Evolutionary conservation across 805 yeast species (phyloP).

Genomic region (Schwanniomyces polymorphus): DNA sequence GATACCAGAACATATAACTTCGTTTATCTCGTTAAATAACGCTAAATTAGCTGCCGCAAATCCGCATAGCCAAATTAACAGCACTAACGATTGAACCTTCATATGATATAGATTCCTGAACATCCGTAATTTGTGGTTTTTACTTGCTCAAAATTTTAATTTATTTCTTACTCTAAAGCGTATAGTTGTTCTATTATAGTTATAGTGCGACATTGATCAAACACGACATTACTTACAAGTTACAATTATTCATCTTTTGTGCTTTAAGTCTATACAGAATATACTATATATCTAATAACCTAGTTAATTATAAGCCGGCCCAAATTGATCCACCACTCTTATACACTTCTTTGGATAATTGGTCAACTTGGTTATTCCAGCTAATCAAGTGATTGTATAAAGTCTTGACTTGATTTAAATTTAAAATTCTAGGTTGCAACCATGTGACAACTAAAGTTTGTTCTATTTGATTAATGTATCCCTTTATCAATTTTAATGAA

Average conservation of each 20-base stretch:
- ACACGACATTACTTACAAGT: neutral
- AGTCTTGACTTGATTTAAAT: conserved; percentile 70
- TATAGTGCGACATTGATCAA: neutral
- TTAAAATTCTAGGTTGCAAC: conserved; percentile 96
- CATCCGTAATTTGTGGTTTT: neutral
- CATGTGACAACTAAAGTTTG: conserved; percentile 79
- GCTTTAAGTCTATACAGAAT: neutral
- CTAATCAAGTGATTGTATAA: conserved; percentile 71
- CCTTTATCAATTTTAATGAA: conserved; percentile 78
- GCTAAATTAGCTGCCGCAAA: conserved; percentile 1
- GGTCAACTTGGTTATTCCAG: conserved; percentile 78
- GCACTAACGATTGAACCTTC: neutral
- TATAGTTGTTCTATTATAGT: neutral
- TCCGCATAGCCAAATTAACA: neutral
- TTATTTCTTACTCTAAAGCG: neutral
- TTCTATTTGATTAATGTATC: conserved; percentile 86
- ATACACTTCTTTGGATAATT: conserved; percentile 46
- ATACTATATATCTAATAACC: neutral
- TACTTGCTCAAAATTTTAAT: neutral
- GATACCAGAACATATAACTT: conserved; percentile 87
- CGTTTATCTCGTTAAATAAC: conserved; percentile 46
- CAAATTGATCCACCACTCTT: conserved; percentile 41
- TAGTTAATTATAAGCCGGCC: conserved; percentile 27
- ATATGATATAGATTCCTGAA: neutral
- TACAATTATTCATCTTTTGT: neutral